phyloP scores from a whole-genome alignment of 352 stramenopile species.

The Thalassiosira mediterranea region DNA sequence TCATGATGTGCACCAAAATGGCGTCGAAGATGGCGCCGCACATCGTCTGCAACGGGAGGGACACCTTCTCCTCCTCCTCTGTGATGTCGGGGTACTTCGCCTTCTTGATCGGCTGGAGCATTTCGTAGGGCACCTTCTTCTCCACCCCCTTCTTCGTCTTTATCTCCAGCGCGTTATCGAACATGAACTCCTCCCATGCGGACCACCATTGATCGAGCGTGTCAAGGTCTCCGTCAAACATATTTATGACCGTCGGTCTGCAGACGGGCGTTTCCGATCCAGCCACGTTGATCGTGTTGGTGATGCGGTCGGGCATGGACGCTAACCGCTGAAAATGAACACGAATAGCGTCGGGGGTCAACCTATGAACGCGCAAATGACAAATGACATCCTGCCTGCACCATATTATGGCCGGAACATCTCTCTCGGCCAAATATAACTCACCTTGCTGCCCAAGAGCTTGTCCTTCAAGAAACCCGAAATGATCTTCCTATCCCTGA shows the following conservation, averaged over 20 bases:
- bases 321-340: conserved; percentile 82
- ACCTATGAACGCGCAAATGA: too few species aligned
- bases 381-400: too few species aligned
- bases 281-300: conserved; percentile 83
- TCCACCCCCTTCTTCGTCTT: conserved; percentile 51
- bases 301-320: conserved; percentile 86
- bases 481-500: conserved; percentile 77
- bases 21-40: conserved; percentile 84
- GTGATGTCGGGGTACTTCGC: conserved; percentile 85
- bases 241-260: conserved; percentile 86
- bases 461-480: conserved; percentile 79
- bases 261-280: conserved; percentile 55
- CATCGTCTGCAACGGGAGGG: conserved; percentile 81
- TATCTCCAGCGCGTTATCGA: conserved; percentile 66
- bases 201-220: conserved; percentile 76
- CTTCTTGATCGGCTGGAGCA: conserved; percentile 80
- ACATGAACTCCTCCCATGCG: conserved; percentile 84
- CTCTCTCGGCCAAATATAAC: too few species aligned
- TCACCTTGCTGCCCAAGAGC: conserved; percentile 75
- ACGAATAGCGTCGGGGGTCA: too few species aligned
- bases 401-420: too few species aligned
- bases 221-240: conserved; percentile 71
- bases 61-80: conserved; percentile 79
- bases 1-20: conserved; percentile 86
- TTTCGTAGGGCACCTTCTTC: conserved; percentile 59